Base-by-base conservation (phyloP, 2,329 filamentous ascomycete genomes). In the Pseudogymnoascus sp. region DNA sequence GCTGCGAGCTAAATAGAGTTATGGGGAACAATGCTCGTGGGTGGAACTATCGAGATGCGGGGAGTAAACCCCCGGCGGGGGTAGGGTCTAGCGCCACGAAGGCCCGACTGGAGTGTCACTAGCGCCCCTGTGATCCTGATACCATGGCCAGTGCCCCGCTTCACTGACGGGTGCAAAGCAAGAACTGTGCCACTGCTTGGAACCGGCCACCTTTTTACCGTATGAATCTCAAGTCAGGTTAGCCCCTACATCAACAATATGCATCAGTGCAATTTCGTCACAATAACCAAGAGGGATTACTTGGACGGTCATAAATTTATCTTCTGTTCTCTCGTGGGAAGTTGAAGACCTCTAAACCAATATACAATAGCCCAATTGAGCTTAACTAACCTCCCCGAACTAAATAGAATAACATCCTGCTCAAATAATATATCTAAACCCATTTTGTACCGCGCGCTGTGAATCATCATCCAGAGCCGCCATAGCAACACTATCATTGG, bases 81-180 rank as follows among this genome's bases (percentile, higher is more conserved):
- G 39, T 22, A 43, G 37, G 14, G 39, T 14, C 11, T 22, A 43
- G 11, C 18, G 22, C 4, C 14, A 37, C n/a, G n/a, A 16, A 37
- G 4, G 7, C 35, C 14, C 35, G 60, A 80, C 30, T 32, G 9
- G 6, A 25, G 20, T 22, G 38, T 11, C 38, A 22, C 39, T 43
- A 43, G 39, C 18, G 39, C 8, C 14, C 34, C 5, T 16, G 14
- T 16, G n/a, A 7, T 37, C 34, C 16, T 20, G 9, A 20, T 39
- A 20, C 16, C 16, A 18, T 39, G 11, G 39, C 18, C 5, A 43
- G 14, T 43, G 11, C 39, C 9, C 18, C 9, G 38, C 38, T 12
- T 6, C 16, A 9, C 20, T 22, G 39, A 43, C 20, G 9, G 5
- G 11, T 14, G 20, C 18, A 14, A 25, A 43, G 22, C 39, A 43